These are phyloP conservation scores for Phylloporus rhodoxanthus DNA, from an alignment of 768 basidiomycete genomes.

Conservation along the genomic window DNA sequence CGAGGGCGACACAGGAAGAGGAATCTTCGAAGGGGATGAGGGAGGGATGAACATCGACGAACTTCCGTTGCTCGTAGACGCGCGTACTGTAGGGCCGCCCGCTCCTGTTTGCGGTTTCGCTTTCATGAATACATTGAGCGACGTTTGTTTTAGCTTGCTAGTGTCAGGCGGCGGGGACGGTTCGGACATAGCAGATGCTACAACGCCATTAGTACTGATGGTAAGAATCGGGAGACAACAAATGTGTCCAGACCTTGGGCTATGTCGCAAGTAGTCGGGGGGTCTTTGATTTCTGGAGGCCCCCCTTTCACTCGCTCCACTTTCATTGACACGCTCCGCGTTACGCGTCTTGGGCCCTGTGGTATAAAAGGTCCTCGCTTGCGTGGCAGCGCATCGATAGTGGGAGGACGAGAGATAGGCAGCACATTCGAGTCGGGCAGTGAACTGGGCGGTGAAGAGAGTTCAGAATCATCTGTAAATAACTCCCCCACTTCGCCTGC, in stretches of 20 bases:
- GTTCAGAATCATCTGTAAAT: not conserved
- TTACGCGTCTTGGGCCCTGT: slow-evolving; percentile 18
- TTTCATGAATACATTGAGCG: slow-evolving; percentile 22
- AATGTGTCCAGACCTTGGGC: slow-evolving; percentile 2
- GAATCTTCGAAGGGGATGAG: slow-evolving; percentile 28
- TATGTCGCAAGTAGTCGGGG: not conserved
- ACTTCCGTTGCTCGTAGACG: slow-evolving; percentile 7
- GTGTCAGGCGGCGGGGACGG: slow-evolving; percentile 2
- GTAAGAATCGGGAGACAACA: not conserved
- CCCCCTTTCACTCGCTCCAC: slow-evolving; percentile 9
- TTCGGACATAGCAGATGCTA: not conserved
- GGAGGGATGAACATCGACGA: slow-evolving; percentile 2
- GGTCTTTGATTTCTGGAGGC: not conserved
- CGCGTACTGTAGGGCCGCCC: not conserved
- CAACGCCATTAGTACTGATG: slow-evolving; percentile 2
- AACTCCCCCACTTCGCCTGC: not conserved
- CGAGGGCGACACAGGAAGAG: slow-evolving; percentile 18
- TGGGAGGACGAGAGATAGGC: not conserved
- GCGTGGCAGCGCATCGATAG: slow-evolving; percentile 13
- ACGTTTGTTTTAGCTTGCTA: slow-evolving; percentile 22
- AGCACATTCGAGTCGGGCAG: not conserved
- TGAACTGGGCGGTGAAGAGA: not conserved
- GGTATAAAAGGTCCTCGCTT: slow-evolving; percentile 11
- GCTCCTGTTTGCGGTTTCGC: not conserved
- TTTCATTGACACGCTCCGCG: slow-evolving; percentile 27